Evolutionary conservation across 2,329 filamentous ascomycete genomes (phyloP).

Genomic region (Diaporthe sp.): DNA sequence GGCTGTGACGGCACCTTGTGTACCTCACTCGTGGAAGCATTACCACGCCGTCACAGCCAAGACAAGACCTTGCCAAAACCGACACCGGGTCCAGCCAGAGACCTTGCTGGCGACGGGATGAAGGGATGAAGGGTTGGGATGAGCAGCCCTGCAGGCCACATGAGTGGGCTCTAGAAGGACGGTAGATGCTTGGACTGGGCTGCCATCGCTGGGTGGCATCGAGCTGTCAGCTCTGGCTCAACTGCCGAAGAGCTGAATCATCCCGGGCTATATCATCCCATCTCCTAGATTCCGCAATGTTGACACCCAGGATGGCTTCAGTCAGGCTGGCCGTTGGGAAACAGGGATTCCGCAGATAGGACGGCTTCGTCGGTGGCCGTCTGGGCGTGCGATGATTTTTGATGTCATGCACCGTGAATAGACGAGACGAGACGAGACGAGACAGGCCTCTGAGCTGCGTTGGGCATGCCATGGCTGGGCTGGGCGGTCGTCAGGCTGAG

Average conservation of each 20-base stretch:
- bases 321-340: background rate
- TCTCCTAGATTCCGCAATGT: background rate
- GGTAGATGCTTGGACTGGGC: conserved; percentile 11
- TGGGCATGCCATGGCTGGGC: background rate
- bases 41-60: conserved; percentile 2
- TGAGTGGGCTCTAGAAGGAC: background rate
- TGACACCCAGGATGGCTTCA: conserved; percentile 12
- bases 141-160: conserved; percentile 1
- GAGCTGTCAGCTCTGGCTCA: background rate
- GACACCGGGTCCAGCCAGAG: background rate
- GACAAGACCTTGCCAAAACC: conserved; percentile 1
- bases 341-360: background rate
- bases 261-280: background rate
- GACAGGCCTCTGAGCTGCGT: background rate
- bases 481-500: conserved; percentile 6
- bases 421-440: conserved; percentile 18
- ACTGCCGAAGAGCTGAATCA: conserved; percentile 22
- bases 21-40: background rate
- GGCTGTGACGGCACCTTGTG: conserved; percentile 11
- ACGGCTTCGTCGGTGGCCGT: conserved; percentile 20
- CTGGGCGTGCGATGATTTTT: background rate
- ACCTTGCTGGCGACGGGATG: background rate
- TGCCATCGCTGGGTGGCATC: conserved; percentile 15
- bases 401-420: conserved; percentile 28
- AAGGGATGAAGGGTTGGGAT: background rate